Conservation (phyloP, 257 asterid species). For the Coffea canephora region DNA sequence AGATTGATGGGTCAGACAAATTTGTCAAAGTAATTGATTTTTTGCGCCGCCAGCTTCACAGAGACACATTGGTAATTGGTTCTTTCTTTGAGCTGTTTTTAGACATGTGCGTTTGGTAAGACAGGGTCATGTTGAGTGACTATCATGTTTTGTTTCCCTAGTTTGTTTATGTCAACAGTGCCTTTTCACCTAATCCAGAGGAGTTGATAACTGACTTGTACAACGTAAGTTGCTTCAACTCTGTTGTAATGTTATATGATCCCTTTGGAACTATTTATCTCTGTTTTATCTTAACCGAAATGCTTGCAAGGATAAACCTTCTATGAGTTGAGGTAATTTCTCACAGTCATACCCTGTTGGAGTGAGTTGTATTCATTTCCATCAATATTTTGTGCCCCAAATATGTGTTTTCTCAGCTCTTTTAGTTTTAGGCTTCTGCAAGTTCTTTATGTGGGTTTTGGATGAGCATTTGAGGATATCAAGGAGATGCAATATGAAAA, state of each 20-base stretch:
- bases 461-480: background rate
- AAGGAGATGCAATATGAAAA: background rate
- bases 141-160: slow-evolving; percentile 24
- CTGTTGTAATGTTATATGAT: background rate
- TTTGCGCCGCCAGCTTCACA: slow-evolving; percentile 92
- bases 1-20: slow-evolving; percentile 90
- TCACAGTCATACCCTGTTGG: background rate
- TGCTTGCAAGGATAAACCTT: too few relatives aligned
- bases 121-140: slow-evolving; percentile 1
- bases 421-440: too few relatives aligned
- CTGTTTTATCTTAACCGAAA: background rate
- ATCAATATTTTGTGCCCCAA: background rate
- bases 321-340: background rate
- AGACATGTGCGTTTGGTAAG: background rate
- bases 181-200: slow-evolving; percentile 95
- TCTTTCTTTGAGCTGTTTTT: background rate
- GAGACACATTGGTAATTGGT: slow-evolving; percentile 72
- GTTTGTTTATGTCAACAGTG: slow-evolving; percentile 98
- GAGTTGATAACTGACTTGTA: slow-evolving; percentile 76
- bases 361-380: too few relatives aligned
- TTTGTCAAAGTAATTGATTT: slow-evolving; percentile 86
- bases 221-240: slow-evolving; percentile 49
- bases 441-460: background rate
- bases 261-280: background rate
- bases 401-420: too few relatives aligned